Conservation (phyloP, 129 eudicot genomes). For the Ambrosia artemisiifolia region DNA sequence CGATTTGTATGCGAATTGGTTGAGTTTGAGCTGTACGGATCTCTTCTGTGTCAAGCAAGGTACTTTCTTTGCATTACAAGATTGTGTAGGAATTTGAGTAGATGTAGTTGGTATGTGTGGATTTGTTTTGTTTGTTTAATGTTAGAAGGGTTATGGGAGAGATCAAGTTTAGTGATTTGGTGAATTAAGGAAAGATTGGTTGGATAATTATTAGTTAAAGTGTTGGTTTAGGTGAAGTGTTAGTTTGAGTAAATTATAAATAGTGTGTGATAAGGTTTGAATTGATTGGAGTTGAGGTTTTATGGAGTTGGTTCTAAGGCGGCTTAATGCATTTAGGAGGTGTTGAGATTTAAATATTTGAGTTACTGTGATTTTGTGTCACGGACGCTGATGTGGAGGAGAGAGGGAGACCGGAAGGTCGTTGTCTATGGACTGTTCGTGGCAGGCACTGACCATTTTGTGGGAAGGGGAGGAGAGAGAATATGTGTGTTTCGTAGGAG, state of each 20-base stretch:
- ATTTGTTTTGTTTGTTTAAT: conserved; percentile 6
- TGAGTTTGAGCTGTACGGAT: conserved; percentile 33
- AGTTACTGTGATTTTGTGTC: not conserved
- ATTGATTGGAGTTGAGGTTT: not conserved
- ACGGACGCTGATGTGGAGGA: too few species aligned
- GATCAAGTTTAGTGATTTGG: conserved; percentile 25
- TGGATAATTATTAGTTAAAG: conserved; percentile 10
- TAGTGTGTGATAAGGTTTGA: conserved; percentile 1
- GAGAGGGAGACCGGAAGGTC: too few species aligned
- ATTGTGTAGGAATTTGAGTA: not conserved
- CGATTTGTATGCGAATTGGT: conserved; percentile 22
- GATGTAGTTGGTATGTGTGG: conserved; percentile 1
- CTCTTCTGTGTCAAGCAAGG: conserved; percentile 28
- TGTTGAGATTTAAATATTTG: not conserved
- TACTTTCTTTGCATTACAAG: conserved; percentile 24
- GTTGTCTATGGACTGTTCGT: too few species aligned
- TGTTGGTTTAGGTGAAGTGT: not conserved
- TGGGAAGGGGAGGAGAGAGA: too few species aligned
- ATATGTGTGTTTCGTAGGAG: too few species aligned
- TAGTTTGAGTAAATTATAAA: not conserved
- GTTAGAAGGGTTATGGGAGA: conserved; percentile 5
- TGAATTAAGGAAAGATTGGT: conserved; percentile 6
- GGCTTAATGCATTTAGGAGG: conserved; percentile 10
- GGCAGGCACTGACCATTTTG: too few species aligned
- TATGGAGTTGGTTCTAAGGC: not conserved